A percentile compares a stretch with the other conserved stretches of the same genome.
phyloP scores from a whole-genome alignment of 495 filamentous ascomycete genomes.

The Penicillium bialowiezense region DNA sequence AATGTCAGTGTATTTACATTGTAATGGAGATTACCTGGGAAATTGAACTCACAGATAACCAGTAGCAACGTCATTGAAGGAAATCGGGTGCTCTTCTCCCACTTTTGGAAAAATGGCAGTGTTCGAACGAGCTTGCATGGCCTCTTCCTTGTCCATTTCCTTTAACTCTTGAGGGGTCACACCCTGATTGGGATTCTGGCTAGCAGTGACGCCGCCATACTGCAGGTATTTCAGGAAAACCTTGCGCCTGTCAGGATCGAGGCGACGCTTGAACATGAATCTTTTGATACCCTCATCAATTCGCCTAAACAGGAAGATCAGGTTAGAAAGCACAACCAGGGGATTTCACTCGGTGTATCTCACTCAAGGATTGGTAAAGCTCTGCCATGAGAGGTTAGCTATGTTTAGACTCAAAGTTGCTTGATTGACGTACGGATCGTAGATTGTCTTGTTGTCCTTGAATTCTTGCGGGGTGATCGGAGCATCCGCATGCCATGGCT shows the following conservation, averaged over 20 bases:
- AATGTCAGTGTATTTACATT: conserved; percentile 1
- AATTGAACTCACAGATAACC: conserved; percentile 67
- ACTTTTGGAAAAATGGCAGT: conserved; percentile 24
- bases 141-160: conserved; percentile 58
- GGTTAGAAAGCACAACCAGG: background rate
- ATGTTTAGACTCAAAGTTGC: background rate
- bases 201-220: conserved; percentile 76
- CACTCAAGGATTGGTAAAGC: conserved; percentile 39
- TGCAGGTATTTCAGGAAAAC: conserved; percentile 77
- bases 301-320: conserved; percentile 46
- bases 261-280: conserved; percentile 70
- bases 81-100: conserved; percentile 60
- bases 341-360: conserved; percentile 6
- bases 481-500: conserved; percentile 72
- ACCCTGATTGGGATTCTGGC: conserved; percentile 65
- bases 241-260: conserved; percentile 56
- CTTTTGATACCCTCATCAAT: conserved; percentile 85
- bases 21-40: background rate
- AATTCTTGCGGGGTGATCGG: conserved; percentile 70
- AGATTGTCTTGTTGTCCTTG: conserved; percentile 57
- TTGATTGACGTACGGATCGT: conserved; percentile 32
- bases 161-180: conserved; percentile 49
- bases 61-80: conserved; percentile 73
- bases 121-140: conserved; percentile 44
- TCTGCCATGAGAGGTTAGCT: conserved; percentile 25